phyloP scores from a whole-genome alignment of 352 stramenopile genomes.

The Phytophthora palmivora region DNA sequence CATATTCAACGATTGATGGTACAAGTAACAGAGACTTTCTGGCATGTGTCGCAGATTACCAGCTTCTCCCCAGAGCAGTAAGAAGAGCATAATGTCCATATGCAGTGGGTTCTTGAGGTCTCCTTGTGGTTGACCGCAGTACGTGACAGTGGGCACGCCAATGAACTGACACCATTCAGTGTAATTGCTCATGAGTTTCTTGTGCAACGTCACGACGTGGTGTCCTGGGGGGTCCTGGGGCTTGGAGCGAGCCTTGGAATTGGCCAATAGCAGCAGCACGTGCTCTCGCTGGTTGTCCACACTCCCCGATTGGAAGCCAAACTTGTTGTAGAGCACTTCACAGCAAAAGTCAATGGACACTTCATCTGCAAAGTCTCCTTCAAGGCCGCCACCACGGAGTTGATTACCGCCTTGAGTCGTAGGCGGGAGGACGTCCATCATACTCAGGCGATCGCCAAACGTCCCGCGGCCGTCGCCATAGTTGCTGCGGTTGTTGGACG shows the following conservation, averaged over 20 bases:
- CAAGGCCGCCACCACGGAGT: constrained; percentile 47
- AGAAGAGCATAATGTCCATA: constrained; percentile 95
- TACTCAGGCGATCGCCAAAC: constrained; percentile 65
- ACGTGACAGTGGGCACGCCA: constrained; percentile 39
- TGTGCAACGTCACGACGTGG: constrained; percentile 64
- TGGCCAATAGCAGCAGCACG: constrained; percentile 73
- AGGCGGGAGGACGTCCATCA: constrained; percentile 68
- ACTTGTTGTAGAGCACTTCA: constrained; percentile 75
- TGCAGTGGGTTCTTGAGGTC: constrained; percentile 68
- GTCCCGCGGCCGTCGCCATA: constrained; percentile 52
- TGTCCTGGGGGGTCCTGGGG: constrained; percentile 47
- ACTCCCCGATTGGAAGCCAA: constrained; percentile 74
- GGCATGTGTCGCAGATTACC: constrained; percentile 96
- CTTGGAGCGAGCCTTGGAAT: constrained; percentile 68
- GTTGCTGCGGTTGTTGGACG: constrained; percentile 51
- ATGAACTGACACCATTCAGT: constrained; percentile 71
- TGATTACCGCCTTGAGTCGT: constrained; percentile 36
- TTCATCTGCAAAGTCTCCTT: constrained; percentile 79
- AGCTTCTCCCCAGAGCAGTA: constrained; percentile 97
- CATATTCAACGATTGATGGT: constrained; percentile 82
- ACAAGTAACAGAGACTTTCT: constrained; percentile 97
- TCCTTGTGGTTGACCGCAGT: constrained; percentile 45
- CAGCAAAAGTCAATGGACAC: constrained; percentile 79
- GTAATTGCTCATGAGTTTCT: constrained; percentile 76
- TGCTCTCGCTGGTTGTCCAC: constrained; percentile 84